phyloP scores from a whole-genome alignment of 2,329 filamentous ascomycete species.

The Trichoderma cornu-damae region DNA sequence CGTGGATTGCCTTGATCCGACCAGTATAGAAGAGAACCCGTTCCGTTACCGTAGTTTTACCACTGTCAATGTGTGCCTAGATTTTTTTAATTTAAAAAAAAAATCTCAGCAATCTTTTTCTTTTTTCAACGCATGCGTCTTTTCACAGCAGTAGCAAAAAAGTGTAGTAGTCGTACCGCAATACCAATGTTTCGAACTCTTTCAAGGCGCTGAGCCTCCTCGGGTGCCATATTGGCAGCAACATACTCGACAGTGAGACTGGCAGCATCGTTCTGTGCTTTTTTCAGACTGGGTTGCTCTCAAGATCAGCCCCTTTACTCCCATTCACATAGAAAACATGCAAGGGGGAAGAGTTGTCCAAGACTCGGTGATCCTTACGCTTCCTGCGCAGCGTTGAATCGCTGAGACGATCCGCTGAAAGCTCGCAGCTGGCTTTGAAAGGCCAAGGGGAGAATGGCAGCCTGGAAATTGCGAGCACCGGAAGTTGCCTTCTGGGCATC shows the following conservation, averaged over 20 bases:
- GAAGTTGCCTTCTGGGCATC: conserved; percentile 28
- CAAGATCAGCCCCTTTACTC: background rate
- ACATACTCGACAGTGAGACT: conserved; percentile 55
- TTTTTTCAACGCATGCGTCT: background rate
- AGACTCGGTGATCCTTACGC: conserved; percentile 31
- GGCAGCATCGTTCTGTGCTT: conserved; percentile 50
- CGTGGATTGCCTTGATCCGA: conserved; percentile 93
- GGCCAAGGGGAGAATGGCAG: conserved; percentile 23
- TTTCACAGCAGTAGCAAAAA: background rate
- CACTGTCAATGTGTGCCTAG: conserved; percentile 94
- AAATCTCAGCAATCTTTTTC: background rate
- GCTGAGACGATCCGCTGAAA: conserved; percentile 33
- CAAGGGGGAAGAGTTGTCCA: background rate
- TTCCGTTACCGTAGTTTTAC: conserved; percentile 95
- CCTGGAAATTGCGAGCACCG: conserved; percentile 27
- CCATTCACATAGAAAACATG: background rate
- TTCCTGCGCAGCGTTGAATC: conserved; percentile 37
- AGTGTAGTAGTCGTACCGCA: conserved; percentile 63
- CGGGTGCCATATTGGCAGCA: conserved; percentile 72
- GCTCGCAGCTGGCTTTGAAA: conserved; percentile 27
- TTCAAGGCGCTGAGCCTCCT: conserved; percentile 71
- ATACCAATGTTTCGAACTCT: conserved; percentile 96
- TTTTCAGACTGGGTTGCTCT: conserved; percentile 39
- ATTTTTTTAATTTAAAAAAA: background rate
- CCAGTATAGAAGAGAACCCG: conserved; percentile 97